Conservation (phyloP, 139 green algal genomes). For the Deuterostichococcus epilithicus region DNA sequence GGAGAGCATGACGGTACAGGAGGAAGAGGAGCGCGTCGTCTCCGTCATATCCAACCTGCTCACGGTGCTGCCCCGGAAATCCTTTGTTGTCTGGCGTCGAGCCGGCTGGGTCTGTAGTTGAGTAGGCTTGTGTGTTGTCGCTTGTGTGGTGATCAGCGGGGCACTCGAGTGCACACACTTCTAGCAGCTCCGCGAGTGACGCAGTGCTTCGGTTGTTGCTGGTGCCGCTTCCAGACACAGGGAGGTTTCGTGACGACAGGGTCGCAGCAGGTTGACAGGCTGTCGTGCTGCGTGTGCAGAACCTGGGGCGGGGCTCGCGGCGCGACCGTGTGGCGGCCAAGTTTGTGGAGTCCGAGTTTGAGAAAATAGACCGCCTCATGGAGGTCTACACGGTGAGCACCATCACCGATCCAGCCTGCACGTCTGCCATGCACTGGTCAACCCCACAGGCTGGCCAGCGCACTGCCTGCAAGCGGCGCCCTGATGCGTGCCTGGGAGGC, state of each 20-base stretch:
- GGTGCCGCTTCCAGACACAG: too few species aligned
- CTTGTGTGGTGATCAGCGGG: too few species aligned
- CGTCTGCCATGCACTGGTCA: neutral
- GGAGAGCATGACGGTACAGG: conserved; percentile 42
- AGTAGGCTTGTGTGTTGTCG: too few species aligned
- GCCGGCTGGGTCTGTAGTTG: too few species aligned
- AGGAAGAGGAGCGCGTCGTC: conserved; percentile 86
- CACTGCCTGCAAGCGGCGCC: too few species aligned
- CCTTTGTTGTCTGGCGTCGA: neutral
- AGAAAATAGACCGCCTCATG: conserved; percentile 94
- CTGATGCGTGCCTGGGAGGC: too few species aligned
- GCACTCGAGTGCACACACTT: too few species aligned
- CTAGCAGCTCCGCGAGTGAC: too few species aligned
- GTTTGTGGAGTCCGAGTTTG: conserved; percentile 96
- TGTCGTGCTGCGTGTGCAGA: conserved; percentile 1
- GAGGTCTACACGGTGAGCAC: conserved; percentile 67
- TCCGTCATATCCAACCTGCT: conserved; percentile 78
- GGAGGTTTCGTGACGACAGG: too few species aligned
- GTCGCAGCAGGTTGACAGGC: too few species aligned
- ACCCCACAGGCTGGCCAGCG: too few species aligned
- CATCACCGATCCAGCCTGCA: conserved; percentile 1
- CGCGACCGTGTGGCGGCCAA: conserved; percentile 85
- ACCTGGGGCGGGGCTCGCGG: conserved; percentile 24
- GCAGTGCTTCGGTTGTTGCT: too few species aligned
- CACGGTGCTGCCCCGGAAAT: neutral